Evolutionary conservation across 495 filamentous ascomycete genomes (phyloP).

Genomic region (Hyaloscypha variabilis): DNA sequence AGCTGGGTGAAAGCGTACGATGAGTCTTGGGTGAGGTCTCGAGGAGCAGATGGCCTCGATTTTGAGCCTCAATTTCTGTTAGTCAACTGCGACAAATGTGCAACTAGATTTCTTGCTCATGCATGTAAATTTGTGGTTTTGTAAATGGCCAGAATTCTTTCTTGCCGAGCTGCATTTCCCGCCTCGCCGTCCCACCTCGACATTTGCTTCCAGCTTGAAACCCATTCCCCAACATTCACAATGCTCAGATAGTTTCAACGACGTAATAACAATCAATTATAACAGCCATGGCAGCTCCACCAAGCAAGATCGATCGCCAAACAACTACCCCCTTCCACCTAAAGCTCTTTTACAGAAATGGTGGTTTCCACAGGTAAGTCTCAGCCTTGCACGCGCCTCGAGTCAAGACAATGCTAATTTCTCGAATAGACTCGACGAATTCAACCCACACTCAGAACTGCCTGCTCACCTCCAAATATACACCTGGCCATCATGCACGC

Average conservation of each 20-base stretch:
- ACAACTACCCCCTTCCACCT: slow-evolving; percentile 85
- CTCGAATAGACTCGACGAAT: slow-evolving; percentile 64
- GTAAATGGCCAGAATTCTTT: not conserved
- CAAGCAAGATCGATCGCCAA: slow-evolving; percentile 65
- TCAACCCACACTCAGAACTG: slow-evolving; percentile 53
- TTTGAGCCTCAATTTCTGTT: no score
- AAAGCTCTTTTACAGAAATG: slow-evolving; percentile 81
- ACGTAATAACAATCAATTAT: slow-evolving; percentile 23
- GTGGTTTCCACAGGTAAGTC: slow-evolving; percentile 71
- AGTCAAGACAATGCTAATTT: slow-evolving; percentile 11
- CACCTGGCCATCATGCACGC: slow-evolving; percentile 84
- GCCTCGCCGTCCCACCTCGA: not conserved
- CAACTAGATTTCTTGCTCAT: no score
- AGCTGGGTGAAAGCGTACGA: not conserved
- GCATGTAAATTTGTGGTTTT: not conserved
- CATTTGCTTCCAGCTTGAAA: slow-evolving; percentile 13
- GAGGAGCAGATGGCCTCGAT: no score
- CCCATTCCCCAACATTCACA: slow-evolving; percentile 3
- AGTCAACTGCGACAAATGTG: no score
- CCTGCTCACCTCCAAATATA: slow-evolving; percentile 80
- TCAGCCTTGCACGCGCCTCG: slow-evolving; percentile 31
- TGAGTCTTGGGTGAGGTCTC: no score
- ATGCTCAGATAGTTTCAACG: slow-evolving; percentile 8
- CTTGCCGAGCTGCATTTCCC: not conserved
- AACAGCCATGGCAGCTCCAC: slow-evolving; percentile 14